phyloP scores from a whole-genome alignment of 495 filamentous ascomycete species.

The Hypoxylon perforatum region DNA sequence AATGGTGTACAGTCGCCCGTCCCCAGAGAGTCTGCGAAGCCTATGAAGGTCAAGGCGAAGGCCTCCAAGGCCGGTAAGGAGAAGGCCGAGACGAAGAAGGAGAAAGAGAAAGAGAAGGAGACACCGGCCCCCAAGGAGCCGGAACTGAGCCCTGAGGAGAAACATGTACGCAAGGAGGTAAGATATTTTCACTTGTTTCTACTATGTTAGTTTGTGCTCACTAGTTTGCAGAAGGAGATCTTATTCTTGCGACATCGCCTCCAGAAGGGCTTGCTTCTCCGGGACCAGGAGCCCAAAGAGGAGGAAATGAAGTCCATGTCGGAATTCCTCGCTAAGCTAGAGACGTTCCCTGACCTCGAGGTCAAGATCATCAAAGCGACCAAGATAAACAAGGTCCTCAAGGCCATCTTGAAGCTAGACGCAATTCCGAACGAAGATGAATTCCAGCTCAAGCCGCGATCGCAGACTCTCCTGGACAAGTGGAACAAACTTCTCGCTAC shows the following conservation, averaged over 20 bases:
- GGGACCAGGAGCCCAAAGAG: conserved; percentile 81
- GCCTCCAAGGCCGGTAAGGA: conserved; percentile 75
- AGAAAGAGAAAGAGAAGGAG: conserved; percentile 72
- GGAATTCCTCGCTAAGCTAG: conserved; percentile 80
- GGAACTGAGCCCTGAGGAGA: conserved; percentile 61
- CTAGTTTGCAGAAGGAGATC: conserved; percentile 67
- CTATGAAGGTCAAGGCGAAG: conserved; percentile 63
- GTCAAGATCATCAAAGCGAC: conserved; percentile 84
- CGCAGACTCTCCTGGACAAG: conserved; percentile 75
- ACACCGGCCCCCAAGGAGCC: conserved; percentile 57
- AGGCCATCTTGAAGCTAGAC: conserved; percentile 84
- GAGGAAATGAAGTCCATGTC: conserved; percentile 91
- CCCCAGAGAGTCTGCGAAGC: conserved; percentile 52
- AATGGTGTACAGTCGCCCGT: conserved; percentile 61
- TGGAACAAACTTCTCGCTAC: conserved; percentile 83
- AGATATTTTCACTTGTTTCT: conserved; percentile 28
- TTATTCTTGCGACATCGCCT: conserved; percentile 89
- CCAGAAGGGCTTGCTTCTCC: conserved; percentile 87
- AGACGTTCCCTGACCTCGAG: conserved; percentile 81
- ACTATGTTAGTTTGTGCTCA: conserved; percentile 18
- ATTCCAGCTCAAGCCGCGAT: conserved; percentile 83
- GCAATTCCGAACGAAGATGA: conserved; percentile 86
- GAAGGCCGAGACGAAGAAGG: conserved; percentile 70
- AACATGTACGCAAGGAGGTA: conserved; percentile 68
- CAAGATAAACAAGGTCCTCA: conserved; percentile 95